Conservation (phyloP, 106 monocot species). For the Dendrobium catenatum region DNA sequence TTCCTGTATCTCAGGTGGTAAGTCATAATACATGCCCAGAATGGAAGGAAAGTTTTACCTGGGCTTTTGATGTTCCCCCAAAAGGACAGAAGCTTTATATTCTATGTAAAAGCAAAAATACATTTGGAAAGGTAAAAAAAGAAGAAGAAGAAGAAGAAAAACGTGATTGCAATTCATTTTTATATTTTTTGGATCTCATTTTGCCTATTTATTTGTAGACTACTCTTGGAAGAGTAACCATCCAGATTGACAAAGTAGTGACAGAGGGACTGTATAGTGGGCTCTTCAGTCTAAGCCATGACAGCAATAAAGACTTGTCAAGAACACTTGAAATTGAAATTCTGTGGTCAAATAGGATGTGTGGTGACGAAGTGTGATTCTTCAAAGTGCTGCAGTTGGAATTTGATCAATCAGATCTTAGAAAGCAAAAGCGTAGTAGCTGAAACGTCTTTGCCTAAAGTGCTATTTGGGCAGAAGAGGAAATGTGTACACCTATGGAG, state of each 20-base stretch:
- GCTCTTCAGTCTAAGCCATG: constrained; percentile 68
- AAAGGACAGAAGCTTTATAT: constrained; percentile 89
- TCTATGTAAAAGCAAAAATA: constrained; percentile 80
- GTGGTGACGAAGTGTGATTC: constrained; percentile 25
- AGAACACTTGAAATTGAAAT: constrained; percentile 82
- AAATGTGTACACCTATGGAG: neutral
- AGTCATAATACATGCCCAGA: constrained; percentile 53
- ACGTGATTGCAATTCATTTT: neutral
- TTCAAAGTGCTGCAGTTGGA: too few species aligned
- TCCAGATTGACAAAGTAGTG: constrained; percentile 84
- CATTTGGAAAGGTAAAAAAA: constrained; percentile 71
- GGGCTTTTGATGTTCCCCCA: constrained; percentile 82
- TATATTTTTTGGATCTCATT: neutral
- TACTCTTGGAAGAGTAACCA: constrained; percentile 68
- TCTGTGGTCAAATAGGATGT: constrained; percentile 66
- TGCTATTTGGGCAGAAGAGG: neutral
- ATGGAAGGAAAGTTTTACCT: constrained; percentile 85
- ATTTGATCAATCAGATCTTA: neutral
- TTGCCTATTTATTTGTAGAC: constrained; percentile 23
- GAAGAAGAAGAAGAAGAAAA: neutral
- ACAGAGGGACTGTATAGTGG: constrained; percentile 78
- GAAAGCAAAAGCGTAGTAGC: neutral
- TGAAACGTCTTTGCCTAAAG: neutral
- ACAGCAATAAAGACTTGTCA: constrained; percentile 53
- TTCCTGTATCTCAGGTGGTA: constrained; percentile 39